These are phyloP conservation scores for Tricharina praecox DNA, from an alignment of 495 filamentous ascomycete genomes.

Conservation along the genomic window DNA sequence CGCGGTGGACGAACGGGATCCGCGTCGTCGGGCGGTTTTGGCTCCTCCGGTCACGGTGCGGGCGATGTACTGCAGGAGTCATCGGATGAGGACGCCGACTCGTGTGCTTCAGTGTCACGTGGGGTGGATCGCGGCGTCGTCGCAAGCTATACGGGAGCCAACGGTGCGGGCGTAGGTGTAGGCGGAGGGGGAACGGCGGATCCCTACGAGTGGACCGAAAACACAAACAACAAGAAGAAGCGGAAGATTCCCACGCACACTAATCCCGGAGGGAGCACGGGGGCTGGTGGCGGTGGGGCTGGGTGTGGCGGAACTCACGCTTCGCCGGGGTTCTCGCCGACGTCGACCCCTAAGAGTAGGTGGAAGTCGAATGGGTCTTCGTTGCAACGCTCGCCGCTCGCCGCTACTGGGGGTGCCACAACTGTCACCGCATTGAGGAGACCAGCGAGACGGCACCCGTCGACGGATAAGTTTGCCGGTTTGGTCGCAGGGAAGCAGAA, in stretches of 20 bases:
- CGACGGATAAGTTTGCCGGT: constrained; percentile 12
- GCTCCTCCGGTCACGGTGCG: constrained; percentile 20
- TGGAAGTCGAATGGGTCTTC: constrained; percentile 22
- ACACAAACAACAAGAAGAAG: constrained; percentile 99
- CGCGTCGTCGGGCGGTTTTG: constrained; percentile 26
- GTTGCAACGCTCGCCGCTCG: constrained; percentile 23
- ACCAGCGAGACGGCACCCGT: no score
- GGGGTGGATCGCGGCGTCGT: no score
- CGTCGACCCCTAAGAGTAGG: constrained; percentile 21
- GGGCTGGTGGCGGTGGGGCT: constrained; percentile 30
- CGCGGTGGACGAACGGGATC: no score
- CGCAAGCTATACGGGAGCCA: no score
- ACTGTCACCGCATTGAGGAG: neutral
- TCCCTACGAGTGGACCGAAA: constrained; percentile 93
- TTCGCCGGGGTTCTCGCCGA: constrained; percentile 24
- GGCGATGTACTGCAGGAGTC: constrained; percentile 18
- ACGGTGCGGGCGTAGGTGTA: constrained; percentile 8
- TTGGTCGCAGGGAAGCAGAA: constrained; percentile 7
- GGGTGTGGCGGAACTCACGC: constrained; percentile 31
- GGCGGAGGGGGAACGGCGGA: constrained; percentile 37
- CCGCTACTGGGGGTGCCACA: constrained; percentile 11
- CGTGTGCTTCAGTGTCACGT: constrained; percentile 22
- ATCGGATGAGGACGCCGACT: constrained; percentile 24
- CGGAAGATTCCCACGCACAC: constrained; percentile 86
- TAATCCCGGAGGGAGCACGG: constrained; percentile 28